A percentile compares a stretch with the other conserved stretches of the same genome.
These are phyloP conservation scores for Plasmodium gonderi DNA, from an alignment of 169 alveolate species.

Conservation along the genomic window DNA sequence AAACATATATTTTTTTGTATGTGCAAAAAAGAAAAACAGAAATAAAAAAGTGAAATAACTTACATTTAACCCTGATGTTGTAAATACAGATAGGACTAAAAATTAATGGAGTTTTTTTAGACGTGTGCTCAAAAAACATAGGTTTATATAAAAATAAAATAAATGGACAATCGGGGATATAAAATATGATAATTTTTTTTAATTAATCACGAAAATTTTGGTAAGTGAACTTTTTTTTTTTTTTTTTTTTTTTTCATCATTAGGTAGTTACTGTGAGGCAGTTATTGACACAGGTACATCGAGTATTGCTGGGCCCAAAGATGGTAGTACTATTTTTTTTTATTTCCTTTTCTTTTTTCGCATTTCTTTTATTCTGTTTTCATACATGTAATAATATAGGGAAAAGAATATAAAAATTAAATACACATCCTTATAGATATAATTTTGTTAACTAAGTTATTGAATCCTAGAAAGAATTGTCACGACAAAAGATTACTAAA, in stretches of 20 bases:
- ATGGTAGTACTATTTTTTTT: conserved; percentile 23
- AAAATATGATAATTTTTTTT: background rate
- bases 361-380: background rate
- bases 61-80: background rate
- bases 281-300: conserved; percentile 74
- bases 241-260: background rate
- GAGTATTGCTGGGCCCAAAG: conserved; percentile 72
- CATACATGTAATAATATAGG: background rate
- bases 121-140: conserved; percentile 57
- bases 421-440: conserved; percentile 20
- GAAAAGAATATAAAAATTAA: background rate
- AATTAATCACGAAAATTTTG: background rate
- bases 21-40: background rate
- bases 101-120: conserved; percentile 47
- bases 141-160: conserved; percentile 14
- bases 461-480: conserved; percentile 34
- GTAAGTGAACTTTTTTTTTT: background rate
- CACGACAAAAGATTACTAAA: conserved; percentile 19
- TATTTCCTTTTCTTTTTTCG: no score
- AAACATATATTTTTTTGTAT: background rate
- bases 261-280: conserved; percentile 70
- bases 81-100: conserved; percentile 50
- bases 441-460: conserved; percentile 49
- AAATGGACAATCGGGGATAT: background rate
- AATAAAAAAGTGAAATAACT: background rate